A percentile compares a stretch with the other conserved stretches of the same genome.
Conservation (phyloP, 805 yeast species). For the Lipomyces mesembrius region DNA sequence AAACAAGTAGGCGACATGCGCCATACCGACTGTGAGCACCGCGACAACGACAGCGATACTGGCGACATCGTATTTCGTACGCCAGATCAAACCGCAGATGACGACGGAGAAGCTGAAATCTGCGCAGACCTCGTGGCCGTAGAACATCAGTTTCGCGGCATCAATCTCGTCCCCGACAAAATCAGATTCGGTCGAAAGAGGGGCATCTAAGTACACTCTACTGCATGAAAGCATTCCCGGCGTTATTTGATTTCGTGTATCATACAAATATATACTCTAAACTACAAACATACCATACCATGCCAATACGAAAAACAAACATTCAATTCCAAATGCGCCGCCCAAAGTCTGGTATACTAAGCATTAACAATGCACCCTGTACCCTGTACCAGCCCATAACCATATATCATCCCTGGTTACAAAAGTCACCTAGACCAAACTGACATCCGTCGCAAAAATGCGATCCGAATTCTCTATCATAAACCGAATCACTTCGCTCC, state of each 20-base stretch:
- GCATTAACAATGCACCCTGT: not conserved
- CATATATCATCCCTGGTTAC: not conserved
- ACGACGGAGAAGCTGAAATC: constrained; percentile 20
- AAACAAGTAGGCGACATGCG: not conserved
- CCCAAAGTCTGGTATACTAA: not conserved
- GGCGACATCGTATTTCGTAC: not conserved
- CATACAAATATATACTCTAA: not conserved
- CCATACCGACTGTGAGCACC: not conserved
- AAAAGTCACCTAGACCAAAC: constrained; percentile 12
- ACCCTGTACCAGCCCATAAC: not conserved
- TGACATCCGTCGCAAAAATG: constrained; percentile 25
- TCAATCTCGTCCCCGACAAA: constrained; percentile 23
- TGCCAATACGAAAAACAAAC: not conserved
- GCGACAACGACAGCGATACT: not conserved
- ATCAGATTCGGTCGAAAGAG: constrained; percentile 26
- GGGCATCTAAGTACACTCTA: not conserved
- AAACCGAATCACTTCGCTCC: constrained; percentile 78
- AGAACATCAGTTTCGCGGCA: constrained; percentile 8
- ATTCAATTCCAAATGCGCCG: constrained; percentile 1
- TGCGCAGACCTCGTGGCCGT: constrained; percentile 19
- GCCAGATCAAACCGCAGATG: not conserved
- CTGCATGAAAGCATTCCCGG: not conserved
- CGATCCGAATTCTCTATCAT: constrained; percentile 48
- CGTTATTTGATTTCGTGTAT: not conserved
- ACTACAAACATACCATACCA: not conserved